Evolutionary conservation across 1,139 yeast species (phyloP).

Genomic region (Yamadazyma atlantica): DNA sequence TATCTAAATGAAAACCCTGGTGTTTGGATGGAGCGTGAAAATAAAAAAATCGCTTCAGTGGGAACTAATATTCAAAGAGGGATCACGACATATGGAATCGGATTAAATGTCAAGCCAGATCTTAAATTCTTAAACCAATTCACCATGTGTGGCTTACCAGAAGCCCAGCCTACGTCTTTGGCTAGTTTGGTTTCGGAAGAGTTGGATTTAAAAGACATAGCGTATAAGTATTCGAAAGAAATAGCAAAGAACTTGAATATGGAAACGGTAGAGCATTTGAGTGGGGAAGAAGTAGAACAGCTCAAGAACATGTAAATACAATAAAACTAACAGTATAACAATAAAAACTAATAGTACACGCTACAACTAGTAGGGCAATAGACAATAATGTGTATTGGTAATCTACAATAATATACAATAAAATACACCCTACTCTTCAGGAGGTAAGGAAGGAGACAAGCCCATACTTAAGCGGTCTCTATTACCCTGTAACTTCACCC

Average conservation of each 20-base stretch:
- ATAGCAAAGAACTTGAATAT: slow-evolving; percentile 51
- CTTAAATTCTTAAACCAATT: slow-evolving; percentile 66
- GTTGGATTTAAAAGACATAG: slow-evolving; percentile 42
- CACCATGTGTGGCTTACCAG: slow-evolving; percentile 84
- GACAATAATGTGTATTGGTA: too few relatives aligned
- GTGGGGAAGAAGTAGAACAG: slow-evolving; percentile 24
- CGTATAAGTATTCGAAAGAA: slow-evolving; percentile 50
- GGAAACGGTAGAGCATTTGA: slow-evolving; percentile 43
- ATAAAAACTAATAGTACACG: too few relatives aligned
- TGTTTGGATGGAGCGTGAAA: slow-evolving; percentile 62
- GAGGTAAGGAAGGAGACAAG: slow-evolving; percentile 16
- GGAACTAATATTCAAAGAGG: slow-evolving; percentile 86
- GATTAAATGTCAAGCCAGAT: slow-evolving; percentile 76
- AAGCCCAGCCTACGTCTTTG: slow-evolving; percentile 45
- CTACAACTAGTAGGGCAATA: too few relatives aligned
- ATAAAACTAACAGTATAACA: too few relatives aligned
- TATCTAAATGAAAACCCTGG: slow-evolving; percentile 74
- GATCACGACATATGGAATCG: slow-evolving; percentile 87
- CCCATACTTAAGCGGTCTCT: slow-evolving; percentile 19
- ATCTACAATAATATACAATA: slow-evolving; percentile 3
- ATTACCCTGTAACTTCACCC: slow-evolving; percentile 21
- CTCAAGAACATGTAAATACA: too few relatives aligned
- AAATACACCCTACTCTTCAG: slow-evolving; percentile 6
- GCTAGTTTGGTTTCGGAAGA: slow-evolving; percentile 20
- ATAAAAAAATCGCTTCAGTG: slow-evolving; percentile 78